Conservation (phyloP, 2,329 filamentous ascomycete species). For the Phialemonium atrogriseum region DNA sequence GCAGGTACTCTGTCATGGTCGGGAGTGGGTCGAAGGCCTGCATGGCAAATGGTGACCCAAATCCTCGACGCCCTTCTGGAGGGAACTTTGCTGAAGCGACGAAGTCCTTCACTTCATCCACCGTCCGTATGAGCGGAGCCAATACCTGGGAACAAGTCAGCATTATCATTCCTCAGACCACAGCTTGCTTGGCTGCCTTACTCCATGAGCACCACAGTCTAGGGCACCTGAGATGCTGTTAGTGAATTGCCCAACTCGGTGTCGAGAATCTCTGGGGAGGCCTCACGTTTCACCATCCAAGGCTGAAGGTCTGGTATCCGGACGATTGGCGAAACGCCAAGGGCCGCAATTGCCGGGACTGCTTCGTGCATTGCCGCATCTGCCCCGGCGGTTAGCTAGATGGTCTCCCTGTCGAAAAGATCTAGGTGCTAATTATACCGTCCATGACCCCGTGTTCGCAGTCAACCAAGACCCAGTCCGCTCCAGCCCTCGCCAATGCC, state of each 20-base stretch:
- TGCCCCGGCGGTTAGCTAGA: constrained; percentile 16
- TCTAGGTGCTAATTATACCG: constrained; percentile 20
- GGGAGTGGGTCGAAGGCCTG: constrained; percentile 38
- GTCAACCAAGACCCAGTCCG: constrained; percentile 60
- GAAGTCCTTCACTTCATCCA: constrained; percentile 40
- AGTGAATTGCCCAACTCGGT: constrained; percentile 11
- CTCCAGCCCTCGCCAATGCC: constrained; percentile 50
- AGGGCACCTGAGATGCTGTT: constrained; percentile 36
- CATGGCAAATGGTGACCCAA: constrained; percentile 47
- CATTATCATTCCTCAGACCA: too few relatives aligned
- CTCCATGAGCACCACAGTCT: constrained; percentile 48
- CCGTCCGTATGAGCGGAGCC: constrained; percentile 45
- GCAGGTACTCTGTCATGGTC: constrained; percentile 46
- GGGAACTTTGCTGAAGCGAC: constrained; percentile 48
- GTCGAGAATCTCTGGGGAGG: constrained; percentile 1
- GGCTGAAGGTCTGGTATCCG: constrained; percentile 48
- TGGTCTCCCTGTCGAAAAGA: constrained; percentile 1
- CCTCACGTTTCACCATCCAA: constrained; percentile 49
- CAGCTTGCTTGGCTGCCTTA: constrained; percentile 19
- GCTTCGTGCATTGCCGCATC: constrained; percentile 50
- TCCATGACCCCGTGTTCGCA: constrained; percentile 50
- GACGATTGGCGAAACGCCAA: constrained; percentile 46
- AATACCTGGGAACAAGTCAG: constrained; percentile 28
- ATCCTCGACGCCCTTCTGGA: constrained; percentile 43
- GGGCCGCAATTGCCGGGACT: constrained; percentile 46